phyloP scores from a whole-genome alignment of 2,329 filamentous ascomycete species.

The Tympanopsis confertula region DNA sequence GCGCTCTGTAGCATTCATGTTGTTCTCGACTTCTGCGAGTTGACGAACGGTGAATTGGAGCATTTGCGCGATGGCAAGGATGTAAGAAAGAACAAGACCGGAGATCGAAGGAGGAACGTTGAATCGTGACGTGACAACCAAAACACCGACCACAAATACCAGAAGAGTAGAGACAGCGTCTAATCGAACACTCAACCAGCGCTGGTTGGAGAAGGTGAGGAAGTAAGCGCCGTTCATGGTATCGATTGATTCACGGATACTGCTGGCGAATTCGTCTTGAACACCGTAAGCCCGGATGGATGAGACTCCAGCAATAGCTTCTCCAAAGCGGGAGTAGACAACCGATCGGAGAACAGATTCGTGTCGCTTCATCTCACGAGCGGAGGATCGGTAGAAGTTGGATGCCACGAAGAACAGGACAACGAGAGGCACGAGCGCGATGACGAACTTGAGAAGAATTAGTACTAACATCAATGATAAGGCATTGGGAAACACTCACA shows the following conservation, averaged over 20 bases:
- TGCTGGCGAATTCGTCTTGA: constrained; percentile 59
- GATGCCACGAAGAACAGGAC: constrained; percentile 72
- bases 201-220: constrained; percentile 87
- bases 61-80: constrained; percentile 86
- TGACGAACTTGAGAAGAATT: constrained; percentile 28
- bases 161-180: constrained; percentile 75
- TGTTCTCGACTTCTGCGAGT: constrained; percentile 23
- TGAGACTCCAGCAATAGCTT: constrained; percentile 72
- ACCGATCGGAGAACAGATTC: constrained; percentile 78
- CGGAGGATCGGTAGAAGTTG: constrained; percentile 80
- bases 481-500: not conserved
- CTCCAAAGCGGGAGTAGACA: constrained; percentile 84
- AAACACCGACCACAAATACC: constrained; percentile 77
- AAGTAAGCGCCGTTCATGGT: constrained; percentile 92
- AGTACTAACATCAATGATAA: not conserved
- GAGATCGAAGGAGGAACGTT: constrained; percentile 72
- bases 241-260: constrained; percentile 66
- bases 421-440: constrained; percentile 58
- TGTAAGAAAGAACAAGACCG: constrained; percentile 84
- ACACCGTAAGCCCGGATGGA: constrained; percentile 85
- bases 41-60: constrained; percentile 69
- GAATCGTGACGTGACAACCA: constrained; percentile 87
- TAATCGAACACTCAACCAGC: constrained; percentile 78
- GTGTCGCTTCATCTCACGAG: constrained; percentile 87
- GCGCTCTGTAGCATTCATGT: constrained; percentile 29